These are phyloP conservation scores for Trichoderma endophyticum DNA, from an alignment of 2,329 filamentous ascomycete genomes.

Conservation along the genomic window DNA sequence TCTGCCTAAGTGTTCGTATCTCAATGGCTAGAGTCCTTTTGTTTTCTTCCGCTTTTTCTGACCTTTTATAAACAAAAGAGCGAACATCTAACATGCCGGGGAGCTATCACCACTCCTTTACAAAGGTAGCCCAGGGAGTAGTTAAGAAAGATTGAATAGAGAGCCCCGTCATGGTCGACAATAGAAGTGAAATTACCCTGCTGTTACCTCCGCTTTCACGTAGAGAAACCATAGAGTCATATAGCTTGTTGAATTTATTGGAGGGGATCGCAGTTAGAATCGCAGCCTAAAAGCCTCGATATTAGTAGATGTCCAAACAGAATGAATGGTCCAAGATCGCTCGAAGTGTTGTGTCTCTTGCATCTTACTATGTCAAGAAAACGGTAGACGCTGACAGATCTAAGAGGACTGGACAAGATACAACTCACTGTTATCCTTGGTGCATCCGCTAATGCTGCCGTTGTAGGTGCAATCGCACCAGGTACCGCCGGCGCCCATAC, in stretches of 20 bases:
- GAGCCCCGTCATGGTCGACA: neutral
- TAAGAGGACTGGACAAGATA: neutral
- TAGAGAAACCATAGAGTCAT: neutral
- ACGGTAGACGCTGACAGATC: neutral
- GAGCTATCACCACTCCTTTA: neutral
- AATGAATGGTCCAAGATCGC: neutral
- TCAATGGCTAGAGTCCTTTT: neutral
- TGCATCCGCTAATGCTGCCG: neutral
- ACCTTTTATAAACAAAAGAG: neutral
- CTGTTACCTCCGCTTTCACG: neutral
- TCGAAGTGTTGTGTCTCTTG: neutral
- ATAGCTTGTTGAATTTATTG: neutral
- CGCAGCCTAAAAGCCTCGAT: neutral
- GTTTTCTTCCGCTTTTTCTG: neutral
- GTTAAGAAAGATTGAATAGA: neutral
- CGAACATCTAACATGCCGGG: neutral
- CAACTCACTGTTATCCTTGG: neutral
- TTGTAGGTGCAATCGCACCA: neutral
- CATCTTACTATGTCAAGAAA: neutral
- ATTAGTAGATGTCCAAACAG: neutral
- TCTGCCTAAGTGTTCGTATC: neutral
- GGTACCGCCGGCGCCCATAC: neutral
- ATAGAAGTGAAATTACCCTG: neutral
- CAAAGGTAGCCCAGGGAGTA: neutral
- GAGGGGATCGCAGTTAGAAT: neutral